Conservation (phyloP, 495 filamentous ascomycete genomes). For the Rostrohypoxylon terebratum region DNA sequence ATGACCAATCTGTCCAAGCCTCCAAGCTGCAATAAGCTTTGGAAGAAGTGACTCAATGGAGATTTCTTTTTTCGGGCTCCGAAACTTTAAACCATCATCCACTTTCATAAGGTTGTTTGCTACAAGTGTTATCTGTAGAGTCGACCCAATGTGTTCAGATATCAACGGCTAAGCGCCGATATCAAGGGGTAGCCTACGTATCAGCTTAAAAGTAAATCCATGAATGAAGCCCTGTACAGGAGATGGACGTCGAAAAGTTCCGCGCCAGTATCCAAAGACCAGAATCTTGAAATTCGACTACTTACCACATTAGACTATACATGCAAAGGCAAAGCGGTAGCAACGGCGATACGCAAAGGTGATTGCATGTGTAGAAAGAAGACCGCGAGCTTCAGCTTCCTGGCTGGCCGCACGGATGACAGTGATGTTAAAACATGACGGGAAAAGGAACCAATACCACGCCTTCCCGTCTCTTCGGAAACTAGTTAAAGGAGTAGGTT, state of each 20-base stretch:
- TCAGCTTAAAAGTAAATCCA: neutral
- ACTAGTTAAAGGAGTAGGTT: neutral
- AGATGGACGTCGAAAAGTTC: neutral
- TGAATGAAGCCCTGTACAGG: neutral
- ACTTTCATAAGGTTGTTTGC: neutral
- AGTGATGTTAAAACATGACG: conserved; percentile 1
- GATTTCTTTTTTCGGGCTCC: neutral
- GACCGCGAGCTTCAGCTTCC: neutral
- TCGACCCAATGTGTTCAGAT: neutral
- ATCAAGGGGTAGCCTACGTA: neutral
- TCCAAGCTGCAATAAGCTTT: conserved; percentile 9
- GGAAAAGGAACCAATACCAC: conserved; percentile 13
- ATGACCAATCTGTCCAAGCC: conserved; percentile 14
- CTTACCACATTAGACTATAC: neutral
- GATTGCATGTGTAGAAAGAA: neutral
- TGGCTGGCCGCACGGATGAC: conserved; percentile 2
- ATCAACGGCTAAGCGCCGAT: neutral
- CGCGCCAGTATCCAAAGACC: neutral
- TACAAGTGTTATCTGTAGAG: neutral
- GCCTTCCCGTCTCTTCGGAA: conserved; percentile 9
- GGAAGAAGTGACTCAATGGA: neutral
- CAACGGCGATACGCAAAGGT: neutral
- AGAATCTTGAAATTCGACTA: neutral
- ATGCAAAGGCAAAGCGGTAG: too few species aligned
- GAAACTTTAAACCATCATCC: neutral